Percentiles rank a stretch among this genome's conserved stretches.
Conservation (phyloP, 2,329 filamentous ascomycete species). For the Cladophialophora carrionii region DNA sequence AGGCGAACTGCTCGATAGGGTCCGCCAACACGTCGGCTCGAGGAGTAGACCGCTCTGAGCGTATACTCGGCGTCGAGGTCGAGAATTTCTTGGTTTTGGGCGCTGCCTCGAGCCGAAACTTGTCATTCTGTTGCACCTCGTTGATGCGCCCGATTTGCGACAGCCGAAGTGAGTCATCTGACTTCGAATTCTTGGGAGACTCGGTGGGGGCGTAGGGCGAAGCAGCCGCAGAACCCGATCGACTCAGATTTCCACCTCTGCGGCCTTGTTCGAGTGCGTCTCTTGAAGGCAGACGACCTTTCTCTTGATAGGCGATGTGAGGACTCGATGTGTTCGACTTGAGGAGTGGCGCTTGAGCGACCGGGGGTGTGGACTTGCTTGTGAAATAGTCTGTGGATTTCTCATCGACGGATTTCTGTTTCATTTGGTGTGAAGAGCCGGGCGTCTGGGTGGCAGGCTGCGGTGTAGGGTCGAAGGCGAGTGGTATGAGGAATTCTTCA, state of each 20-base stretch:
- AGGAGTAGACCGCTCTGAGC: constrained; percentile 36
- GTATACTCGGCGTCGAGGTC: constrained; percentile 47
- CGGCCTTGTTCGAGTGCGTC: constrained; percentile 45
- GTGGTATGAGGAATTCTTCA: constrained; percentile 75
- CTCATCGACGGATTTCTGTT: constrained; percentile 53
- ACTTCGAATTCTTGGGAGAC: constrained; percentile 20
- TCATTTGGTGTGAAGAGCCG: constrained; percentile 52
- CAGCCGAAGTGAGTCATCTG: constrained; percentile 27
- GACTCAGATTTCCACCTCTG: constrained; percentile 41
- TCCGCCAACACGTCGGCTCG: constrained; percentile 24
- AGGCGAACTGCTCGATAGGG: constrained; percentile 25
- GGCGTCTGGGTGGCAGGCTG: constrained; percentile 54
- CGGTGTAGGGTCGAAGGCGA: constrained; percentile 72
- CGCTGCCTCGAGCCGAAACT: constrained; percentile 80
- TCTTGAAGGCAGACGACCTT: constrained; percentile 60
- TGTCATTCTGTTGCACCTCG: constrained; percentile 50
- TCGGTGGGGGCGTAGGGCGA: constrained; percentile 29
- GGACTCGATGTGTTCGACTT: constrained; percentile 58
- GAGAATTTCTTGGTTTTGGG: constrained; percentile 63
- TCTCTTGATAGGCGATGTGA: constrained; percentile 92
- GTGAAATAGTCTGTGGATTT: constrained; percentile 63
- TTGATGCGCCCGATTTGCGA: constrained; percentile 28
- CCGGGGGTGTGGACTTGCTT: constrained; percentile 35
- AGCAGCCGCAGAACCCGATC: constrained; percentile 35
- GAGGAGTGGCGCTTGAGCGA: constrained; percentile 47